Conservation (phyloP, 129 eudicot genomes). For the Deinandra increscens region DNA sequence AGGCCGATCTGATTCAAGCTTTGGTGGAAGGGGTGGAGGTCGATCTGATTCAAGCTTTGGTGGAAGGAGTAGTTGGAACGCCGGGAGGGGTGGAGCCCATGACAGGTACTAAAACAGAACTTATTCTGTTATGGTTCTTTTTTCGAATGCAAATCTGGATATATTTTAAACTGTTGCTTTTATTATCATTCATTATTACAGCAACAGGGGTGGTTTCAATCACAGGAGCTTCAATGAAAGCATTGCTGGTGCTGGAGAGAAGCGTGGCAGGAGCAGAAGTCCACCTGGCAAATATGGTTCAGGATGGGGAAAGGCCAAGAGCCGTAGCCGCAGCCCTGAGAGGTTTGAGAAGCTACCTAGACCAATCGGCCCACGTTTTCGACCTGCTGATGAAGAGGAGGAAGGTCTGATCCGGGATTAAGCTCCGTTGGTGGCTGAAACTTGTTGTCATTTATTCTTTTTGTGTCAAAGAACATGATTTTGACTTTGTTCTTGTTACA, state of each 20-base stretch:
- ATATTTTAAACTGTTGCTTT: background rate
- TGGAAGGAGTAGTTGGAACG: slow-evolving; percentile 52
- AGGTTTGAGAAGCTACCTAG: slow-evolving; percentile 39
- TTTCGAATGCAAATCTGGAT: background rate
- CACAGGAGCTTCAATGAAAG: slow-evolving; percentile 60
- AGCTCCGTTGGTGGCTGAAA: background rate
- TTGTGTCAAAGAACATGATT: slow-evolving; percentile 7
- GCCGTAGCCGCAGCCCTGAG: slow-evolving; percentile 62
- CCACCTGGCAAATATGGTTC: slow-evolving; percentile 46
- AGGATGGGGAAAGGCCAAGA: slow-evolving; percentile 51
- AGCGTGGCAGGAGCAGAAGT: slow-evolving; percentile 20
- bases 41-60: slow-evolving; percentile 54
- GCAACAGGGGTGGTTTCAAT: slow-evolving; percentile 34
- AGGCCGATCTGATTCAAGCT: slow-evolving; percentile 54
- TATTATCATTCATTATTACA: slow-evolving; percentile 7
- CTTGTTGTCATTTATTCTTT: slow-evolving; percentile 3
- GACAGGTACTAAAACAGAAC: slow-evolving; percentile 42
- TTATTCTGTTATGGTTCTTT: background rate
- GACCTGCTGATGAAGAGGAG: slow-evolving; percentile 48
- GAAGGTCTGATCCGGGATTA: slow-evolving; percentile 57
- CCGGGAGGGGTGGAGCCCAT: slow-evolving; percentile 46
- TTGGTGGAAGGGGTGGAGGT: slow-evolving; percentile 70
- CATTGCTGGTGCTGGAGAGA: slow-evolving; percentile 40
- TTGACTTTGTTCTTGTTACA: background rate
- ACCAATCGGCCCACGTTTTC: slow-evolving; percentile 24